Evolutionary conservation across 345 rosid species (phyloP).

Genomic region (Theobroma cacao): DNA sequence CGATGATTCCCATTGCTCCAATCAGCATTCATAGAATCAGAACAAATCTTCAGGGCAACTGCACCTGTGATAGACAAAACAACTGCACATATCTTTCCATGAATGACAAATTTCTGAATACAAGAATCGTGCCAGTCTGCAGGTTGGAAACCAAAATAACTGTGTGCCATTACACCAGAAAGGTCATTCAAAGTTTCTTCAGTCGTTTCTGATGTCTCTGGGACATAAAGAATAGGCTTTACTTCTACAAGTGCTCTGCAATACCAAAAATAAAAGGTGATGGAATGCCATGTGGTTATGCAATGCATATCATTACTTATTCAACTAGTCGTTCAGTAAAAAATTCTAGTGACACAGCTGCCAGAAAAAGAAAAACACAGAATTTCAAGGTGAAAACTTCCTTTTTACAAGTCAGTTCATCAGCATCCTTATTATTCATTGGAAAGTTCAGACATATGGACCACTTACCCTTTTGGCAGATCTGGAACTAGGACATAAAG

Average conservation of each 20-base stretch:
- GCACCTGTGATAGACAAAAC: conserved; percentile 58
- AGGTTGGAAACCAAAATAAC: conserved; percentile 54
- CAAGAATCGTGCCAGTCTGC: conserved; percentile 84
- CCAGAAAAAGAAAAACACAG: neutral
- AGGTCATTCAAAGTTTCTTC: conserved; percentile 28
- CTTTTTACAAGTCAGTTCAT: neutral
- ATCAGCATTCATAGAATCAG: conserved; percentile 19
- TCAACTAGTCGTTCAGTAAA: neutral
- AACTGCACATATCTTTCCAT: conserved; percentile 56
- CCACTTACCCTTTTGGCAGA: conserved; percentile 82
- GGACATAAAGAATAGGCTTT: conserved; percentile 73
- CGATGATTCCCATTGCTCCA: conserved; percentile 17
- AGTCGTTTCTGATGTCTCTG: conserved; percentile 37
- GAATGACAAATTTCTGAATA: conserved; percentile 62
- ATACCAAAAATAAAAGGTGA: conserved; percentile 9
- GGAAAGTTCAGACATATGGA: neutral
- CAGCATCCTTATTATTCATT: neutral
- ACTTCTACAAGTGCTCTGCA: conserved; percentile 88
- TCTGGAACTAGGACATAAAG: conserved; percentile 77
- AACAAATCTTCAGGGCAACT: conserved; percentile 40
- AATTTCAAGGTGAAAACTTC: conserved; percentile 3
- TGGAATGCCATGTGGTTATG: neutral
- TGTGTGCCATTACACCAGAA: conserved; percentile 18
- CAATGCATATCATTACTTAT: neutral
- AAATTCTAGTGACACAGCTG: neutral